Base-by-base conservation (phyloP, 2,329 filamentous ascomycete genomes). In the Fusarium nisikadoi region DNA sequence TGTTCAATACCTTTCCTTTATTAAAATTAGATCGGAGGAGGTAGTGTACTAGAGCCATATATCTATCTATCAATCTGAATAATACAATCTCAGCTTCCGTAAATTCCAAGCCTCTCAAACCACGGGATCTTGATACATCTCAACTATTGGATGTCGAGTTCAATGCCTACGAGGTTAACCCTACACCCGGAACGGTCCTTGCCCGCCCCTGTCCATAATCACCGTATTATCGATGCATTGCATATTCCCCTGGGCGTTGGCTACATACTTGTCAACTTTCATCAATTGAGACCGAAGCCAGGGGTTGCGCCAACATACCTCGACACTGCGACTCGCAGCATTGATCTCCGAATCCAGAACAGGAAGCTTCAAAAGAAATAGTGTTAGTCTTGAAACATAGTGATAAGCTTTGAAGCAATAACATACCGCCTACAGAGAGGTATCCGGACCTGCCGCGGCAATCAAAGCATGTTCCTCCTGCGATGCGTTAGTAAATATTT, bases 221-320 rank as follows among this genome's bases (percentile, higher is more conserved):
- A 6, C 31, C 6, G 3, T 11, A 16, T 50, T 50, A 14, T 6
- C 4, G 4, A 50, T 50, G 17, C 47, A 50, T 20, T 50, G 47
- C 47, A 50, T 35, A 2, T 50, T 25, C 12, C 47, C 31, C 6
- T 25, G 11, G 5, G 2, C 2, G 3, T 35, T 50, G 4, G 31
- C 47, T 50, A 4, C 6, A 14, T 2, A 10, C 12, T 6, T 5
- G 2, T 35, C 17, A 50, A n/a, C 31, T 14, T 14, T 35, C 16
- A 12, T 25, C 2, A 2, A 35, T 25, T 6, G 7, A 25, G 8
- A 19, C 7, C 8, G 10, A 5, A 8, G 1, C 2, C 6, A 11
- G 19, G 13, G 6, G 10, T 3, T 7, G 13, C 8, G 13, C 8
- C 11, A 50, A 11, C 31, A 23, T 20, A 25, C 47, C n/a, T 50